phyloP scores from a whole-genome alignment of 352 stramenopile genomes.

The Globisporangium solare region DNA sequence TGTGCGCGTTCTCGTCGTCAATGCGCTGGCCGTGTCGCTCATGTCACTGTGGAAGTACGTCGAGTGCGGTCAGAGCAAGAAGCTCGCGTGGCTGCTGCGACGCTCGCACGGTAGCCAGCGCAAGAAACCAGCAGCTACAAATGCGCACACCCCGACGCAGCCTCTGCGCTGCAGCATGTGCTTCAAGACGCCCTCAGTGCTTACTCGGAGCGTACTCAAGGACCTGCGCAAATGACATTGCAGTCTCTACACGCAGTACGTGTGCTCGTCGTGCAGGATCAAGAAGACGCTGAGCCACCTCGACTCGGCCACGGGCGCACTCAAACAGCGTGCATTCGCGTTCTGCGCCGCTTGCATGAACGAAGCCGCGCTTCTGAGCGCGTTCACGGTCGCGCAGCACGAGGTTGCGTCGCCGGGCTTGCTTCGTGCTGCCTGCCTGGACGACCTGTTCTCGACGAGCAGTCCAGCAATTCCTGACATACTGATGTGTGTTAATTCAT shows the following conservation, averaged over 20 bases:
- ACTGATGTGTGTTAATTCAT: not conserved
- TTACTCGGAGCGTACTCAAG: not conserved
- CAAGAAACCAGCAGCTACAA: not conserved
- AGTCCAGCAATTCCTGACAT: not conserved
- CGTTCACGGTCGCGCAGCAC: conserved; percentile 17
- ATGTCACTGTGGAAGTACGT: conserved; percentile 19
- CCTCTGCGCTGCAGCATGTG: conserved; percentile 8
- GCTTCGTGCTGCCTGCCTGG: conserved; percentile 1
- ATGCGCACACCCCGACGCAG: not conserved
- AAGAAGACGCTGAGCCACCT: conserved; percentile 11
- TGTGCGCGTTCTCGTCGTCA: conserved; percentile 23
- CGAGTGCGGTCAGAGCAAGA: conserved; percentile 8
- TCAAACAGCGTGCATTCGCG: conserved; percentile 2
- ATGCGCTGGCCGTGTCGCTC: conserved; percentile 22
- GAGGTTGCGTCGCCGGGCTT: conserved; percentile 9
- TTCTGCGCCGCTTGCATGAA: conserved; percentile 24
- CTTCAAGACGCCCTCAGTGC: not conserved
- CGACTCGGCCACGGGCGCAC: not conserved
- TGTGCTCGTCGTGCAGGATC: conserved; percentile 12
- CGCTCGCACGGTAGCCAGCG: too few species aligned
- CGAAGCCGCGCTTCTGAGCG: conserved; percentile 13
- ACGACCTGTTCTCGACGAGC: not conserved
- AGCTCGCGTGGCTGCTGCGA: conserved; percentile 14
- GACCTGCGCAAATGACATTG: conserved; percentile 1
- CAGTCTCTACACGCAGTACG: not conserved